Conservation (phyloP, 1,139 yeast genomes). For the Kodamaea derodonti region DNA sequence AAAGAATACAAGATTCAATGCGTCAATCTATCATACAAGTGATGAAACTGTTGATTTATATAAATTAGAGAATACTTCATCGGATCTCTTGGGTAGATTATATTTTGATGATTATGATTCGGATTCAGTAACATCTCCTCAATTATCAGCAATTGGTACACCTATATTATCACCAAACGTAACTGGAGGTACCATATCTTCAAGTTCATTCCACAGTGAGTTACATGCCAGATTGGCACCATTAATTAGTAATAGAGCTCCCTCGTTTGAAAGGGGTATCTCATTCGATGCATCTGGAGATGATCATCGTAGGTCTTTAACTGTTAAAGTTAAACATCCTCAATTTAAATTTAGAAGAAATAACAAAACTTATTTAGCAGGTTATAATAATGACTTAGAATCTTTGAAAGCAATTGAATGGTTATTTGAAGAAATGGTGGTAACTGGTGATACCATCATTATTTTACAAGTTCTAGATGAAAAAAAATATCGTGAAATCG, state of each 20-base stretch:
- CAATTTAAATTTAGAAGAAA: conserved; percentile 52
- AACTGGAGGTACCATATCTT: conserved; percentile 8
- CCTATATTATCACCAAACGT: conserved; percentile 18
- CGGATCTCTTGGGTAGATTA: conserved; percentile 41
- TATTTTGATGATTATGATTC: conserved; percentile 45
- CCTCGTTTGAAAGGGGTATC: conserved; percentile 31
- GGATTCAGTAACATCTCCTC: conserved; percentile 25
- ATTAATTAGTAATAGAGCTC: background rate
- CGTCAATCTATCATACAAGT: conserved; percentile 37
- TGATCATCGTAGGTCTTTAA: conserved; percentile 42
- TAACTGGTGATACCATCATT: conserved; percentile 62
- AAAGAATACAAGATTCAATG: conserved; percentile 38
- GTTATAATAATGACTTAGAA: conserved; percentile 55
- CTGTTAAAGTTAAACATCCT: conserved; percentile 54
- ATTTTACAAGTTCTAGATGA: conserved; percentile 58
- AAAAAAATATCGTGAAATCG: conserved; percentile 25
- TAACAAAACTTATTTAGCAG: conserved; percentile 60
- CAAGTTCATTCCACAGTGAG: background rate
- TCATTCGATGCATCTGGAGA: conserved; percentile 49
- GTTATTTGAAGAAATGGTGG: conserved; percentile 61
- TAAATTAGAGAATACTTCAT: conserved; percentile 35
- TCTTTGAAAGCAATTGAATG: conserved; percentile 61
- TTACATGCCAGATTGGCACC: conserved; percentile 7
- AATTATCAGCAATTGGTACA: conserved; percentile 14
- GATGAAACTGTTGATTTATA: conserved; percentile 41